Percentiles rank a stretch among this genome's conserved stretches.
Conservation (phyloP, 2,329 filamentous ascomycete species). For the Colletotrichum navitas region DNA sequence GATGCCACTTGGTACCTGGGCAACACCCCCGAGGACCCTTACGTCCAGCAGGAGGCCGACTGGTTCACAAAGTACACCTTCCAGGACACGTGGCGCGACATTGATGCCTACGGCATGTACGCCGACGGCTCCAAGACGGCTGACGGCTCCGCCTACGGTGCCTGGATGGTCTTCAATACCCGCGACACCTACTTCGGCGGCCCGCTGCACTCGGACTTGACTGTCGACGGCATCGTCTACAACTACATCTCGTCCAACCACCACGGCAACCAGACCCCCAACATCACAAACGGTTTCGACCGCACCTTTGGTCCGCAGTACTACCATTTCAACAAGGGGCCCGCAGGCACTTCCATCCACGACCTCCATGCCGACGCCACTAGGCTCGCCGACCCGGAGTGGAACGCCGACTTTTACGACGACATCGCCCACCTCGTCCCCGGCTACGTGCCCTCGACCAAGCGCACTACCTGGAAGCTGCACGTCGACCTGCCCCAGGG, state of each 20-base stretch:
- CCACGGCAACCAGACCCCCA: conserved; percentile 70
- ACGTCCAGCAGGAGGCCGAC: conserved; percentile 65
- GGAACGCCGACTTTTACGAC: conserved; percentile 74
- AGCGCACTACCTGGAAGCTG: conserved; percentile 64
- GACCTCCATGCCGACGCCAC: conserved; percentile 67
- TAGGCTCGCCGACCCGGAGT: conserved; percentile 62
- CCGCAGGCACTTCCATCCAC: conserved; percentile 58
- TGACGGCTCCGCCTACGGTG: conserved; percentile 65
- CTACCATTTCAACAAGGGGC: conserved; percentile 71
- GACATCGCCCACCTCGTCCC: conserved; percentile 70
- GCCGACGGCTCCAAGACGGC: conserved; percentile 53
- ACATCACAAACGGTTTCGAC: conserved; percentile 72
- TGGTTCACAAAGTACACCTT: conserved; percentile 76
- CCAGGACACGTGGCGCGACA: conserved; percentile 65
- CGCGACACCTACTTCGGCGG: conserved; percentile 71
- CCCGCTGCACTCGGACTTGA: conserved; percentile 69
- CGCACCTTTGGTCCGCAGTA: conserved; percentile 72
- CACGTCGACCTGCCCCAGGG: conserved; percentile 64
- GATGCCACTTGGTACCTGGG: conserved; percentile 72
- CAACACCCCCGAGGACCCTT: conserved; percentile 64
- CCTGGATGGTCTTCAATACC: conserved; percentile 72
- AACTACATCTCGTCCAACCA: conserved; percentile 72
- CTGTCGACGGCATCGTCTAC: conserved; percentile 72
- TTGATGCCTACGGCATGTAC: conserved; percentile 65
- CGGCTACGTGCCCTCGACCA: conserved; percentile 67